A percentile compares a stretch with the other conserved stretches of the same genome.
Evolutionary conservation across 345 rosid species (phyloP).

Genomic region (Melaleuca quinquenervia): DNA sequence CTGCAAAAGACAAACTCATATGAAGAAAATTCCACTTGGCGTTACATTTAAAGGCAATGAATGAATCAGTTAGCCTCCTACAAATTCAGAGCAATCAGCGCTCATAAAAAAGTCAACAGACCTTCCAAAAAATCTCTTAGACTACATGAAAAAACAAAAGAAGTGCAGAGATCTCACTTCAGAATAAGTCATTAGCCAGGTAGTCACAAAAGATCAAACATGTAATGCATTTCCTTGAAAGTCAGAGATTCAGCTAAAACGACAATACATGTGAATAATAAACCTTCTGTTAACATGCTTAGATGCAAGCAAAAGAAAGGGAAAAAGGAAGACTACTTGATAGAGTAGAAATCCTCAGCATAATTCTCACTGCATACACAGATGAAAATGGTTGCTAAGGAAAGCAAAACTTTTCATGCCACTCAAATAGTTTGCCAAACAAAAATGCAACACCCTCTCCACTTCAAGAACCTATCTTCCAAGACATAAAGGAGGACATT

Average conservation of each 20-base stretch:
- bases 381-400: background rate
- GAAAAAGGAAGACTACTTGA: background rate
- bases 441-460: background rate
- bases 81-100: background rate
- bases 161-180: background rate
- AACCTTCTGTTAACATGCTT: background rate
- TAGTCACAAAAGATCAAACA: background rate
- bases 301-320: background rate
- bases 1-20: constrained; percentile 21
- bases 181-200: background rate
- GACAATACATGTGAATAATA: background rate
- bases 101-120: background rate
- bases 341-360: background rate
- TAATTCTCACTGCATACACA: background rate
- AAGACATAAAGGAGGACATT: background rate
- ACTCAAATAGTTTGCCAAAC: background rate
- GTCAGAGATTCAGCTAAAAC: background rate
- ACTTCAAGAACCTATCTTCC: background rate
- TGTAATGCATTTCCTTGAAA: background rate
- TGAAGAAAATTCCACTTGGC: background rate
- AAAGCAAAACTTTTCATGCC: background rate
- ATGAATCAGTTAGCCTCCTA: background rate
- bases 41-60: background rate
- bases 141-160: background rate
- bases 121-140: background rate